A percentile compares a stretch with the other conserved stretches of the same genome.
phyloP scores from a whole-genome alignment of 352 stramenopile genomes.

The Phytophthora cactorum region DNA sequence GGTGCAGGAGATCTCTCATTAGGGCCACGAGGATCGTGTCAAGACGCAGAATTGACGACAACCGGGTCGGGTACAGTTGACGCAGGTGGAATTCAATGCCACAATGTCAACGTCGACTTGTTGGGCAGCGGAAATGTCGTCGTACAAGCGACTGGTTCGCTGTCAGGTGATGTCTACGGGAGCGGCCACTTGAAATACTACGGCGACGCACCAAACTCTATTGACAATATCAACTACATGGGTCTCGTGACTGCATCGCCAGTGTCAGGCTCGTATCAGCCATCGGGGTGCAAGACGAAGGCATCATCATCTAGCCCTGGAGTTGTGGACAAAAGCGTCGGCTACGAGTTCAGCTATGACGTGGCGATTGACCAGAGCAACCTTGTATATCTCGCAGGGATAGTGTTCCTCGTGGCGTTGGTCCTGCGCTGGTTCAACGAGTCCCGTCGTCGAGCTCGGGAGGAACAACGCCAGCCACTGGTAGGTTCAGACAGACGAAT shows the following conservation, averaged over 20 bases:
- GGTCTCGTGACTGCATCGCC: slow-evolving; percentile 19
- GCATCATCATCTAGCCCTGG: not conserved
- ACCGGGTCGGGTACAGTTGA: slow-evolving; percentile 27
- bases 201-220: slow-evolving; percentile 18
- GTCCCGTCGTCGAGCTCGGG: slow-evolving; percentile 21
- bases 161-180: slow-evolving; percentile 34
- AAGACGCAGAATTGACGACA: slow-evolving; percentile 18
- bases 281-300: slow-evolving; percentile 14
- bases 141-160: slow-evolving; percentile 30
- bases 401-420: slow-evolving; percentile 27
- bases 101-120: slow-evolving; percentile 23
- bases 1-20: slow-evolving; percentile 22
- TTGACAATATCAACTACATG: slow-evolving; percentile 31
- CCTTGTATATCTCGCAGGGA: slow-evolving; percentile 11
- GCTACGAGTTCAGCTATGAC: slow-evolving; percentile 1
- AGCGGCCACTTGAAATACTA: slow-evolving; percentile 22
- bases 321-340: not conserved
- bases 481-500: slow-evolving; percentile 13
- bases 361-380: slow-evolving; percentile 16
- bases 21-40: slow-evolving; percentile 17
- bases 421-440: slow-evolving; percentile 36
- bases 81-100: slow-evolving; percentile 24
- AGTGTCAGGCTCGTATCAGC: slow-evolving; percentile 14
- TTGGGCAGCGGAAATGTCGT: slow-evolving; percentile 29
- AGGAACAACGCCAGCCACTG: slow-evolving; percentile 27